phyloP scores from a whole-genome alignment of 805 yeast genomes.

The Saccharomycopsis guyanensis region DNA sequence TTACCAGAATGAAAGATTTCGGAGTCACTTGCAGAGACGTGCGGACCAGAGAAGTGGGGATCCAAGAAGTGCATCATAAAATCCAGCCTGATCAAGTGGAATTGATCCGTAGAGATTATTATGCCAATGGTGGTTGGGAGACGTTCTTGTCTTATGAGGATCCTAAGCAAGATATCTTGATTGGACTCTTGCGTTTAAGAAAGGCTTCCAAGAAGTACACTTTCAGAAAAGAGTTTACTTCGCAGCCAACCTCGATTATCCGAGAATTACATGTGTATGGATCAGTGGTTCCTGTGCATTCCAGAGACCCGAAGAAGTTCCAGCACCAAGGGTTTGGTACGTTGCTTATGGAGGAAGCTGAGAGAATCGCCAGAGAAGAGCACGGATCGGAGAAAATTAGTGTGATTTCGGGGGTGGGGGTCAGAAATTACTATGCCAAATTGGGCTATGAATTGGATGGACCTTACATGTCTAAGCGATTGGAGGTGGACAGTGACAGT shows the following conservation, averaged over 20 bases:
- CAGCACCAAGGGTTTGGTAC: slow-evolving; percentile 99
- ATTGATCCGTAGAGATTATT: slow-evolving; percentile 87
- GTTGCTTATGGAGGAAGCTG: slow-evolving; percentile 96
- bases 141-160: slow-evolving; percentile 94
- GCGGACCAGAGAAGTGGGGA: slow-evolving; percentile 96
- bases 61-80: slow-evolving; percentile 95
- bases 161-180: slow-evolving; percentile 90
- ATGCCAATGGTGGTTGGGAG: slow-evolving; percentile 99
- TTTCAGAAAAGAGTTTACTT: slow-evolving; percentile 77
- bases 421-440: slow-evolving; percentile 88
- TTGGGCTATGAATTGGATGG: slow-evolving; percentile 92
- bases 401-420: slow-evolving; percentile 97
- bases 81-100: slow-evolving; percentile 97
- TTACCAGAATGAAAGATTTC: slow-evolving; percentile 96
- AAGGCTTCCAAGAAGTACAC: slow-evolving; percentile 86
- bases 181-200: slow-evolving; percentile 83
- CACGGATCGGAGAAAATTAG: slow-evolving; percentile 88
- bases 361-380: slow-evolving; percentile 87
- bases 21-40: slow-evolving; percentile 95
- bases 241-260: slow-evolving; percentile 87
- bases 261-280: slow-evolving; percentile 97
- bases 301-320: slow-evolving; percentile 94
- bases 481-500: slow-evolving; percentile 1
- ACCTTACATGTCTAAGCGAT: slow-evolving; percentile 86
- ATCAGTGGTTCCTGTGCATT: slow-evolving; percentile 92